Evolutionary conservation across 306 rosid genomes (phyloP), one percentile per base, ranked within the genome.

Genomic region (Citrullus mucosospermus): DNA sequence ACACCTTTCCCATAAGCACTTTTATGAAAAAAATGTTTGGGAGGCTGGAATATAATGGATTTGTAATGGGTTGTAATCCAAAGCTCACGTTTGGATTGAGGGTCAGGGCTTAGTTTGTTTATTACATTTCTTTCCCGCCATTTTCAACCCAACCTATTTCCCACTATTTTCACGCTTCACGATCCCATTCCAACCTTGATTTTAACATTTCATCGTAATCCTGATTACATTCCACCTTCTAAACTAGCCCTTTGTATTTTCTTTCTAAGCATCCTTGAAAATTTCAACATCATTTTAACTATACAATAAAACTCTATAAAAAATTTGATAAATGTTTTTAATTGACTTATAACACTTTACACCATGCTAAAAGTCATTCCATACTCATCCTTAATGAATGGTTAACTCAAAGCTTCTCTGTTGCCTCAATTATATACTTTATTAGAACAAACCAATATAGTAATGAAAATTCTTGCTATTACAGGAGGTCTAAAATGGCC

Each of bases 401-500:
- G 36, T 32, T 32, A 25, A 25, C 36, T 2, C 3, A 32, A 4
- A 32, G 39, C 4, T 36, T 36, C 6, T 36, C 39, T 0, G 39
- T 3, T 0, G 6, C 70, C 28, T 5, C 46, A 63, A 62, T 18
- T 41, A 2, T 6, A 67, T n/a, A 9, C 9, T n/a, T 58, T 20
- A 58, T 43, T 11, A 3, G 10, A 39, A 17, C 10, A 41, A 43
- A 68, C 20, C 59, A 56, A 63, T 71, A 65, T 71, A 25, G 44
- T 5, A 65, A 55, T 77, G 62, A 43, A 43, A 22, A 81, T 84
- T 78, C 36, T 81, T 81, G 75, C 58, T 55, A 55, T 77, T 80
- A 6, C 80, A 88, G 92, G 86, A 87, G 92, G 74, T 85, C 87
- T 61, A 78, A 78, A 75, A 86, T 88, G 89, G 92, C 90, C 72